phyloP scores from a whole-genome alignment of 208 protist genomes.

The Leishmania gerbilli region DNA sequence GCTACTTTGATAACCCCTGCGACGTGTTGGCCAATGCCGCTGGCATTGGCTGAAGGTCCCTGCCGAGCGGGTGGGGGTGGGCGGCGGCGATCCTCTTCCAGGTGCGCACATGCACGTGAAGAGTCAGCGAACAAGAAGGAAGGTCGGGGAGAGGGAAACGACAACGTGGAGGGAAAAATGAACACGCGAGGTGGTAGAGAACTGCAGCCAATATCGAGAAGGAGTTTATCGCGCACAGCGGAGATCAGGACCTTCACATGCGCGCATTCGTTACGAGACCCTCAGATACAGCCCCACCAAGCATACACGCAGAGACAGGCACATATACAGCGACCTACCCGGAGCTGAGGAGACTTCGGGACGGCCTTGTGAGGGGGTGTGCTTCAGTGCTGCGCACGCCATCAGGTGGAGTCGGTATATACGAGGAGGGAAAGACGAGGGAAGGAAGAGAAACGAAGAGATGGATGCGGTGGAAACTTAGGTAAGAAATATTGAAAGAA shows the following conservation, averaged over 20 bases:
- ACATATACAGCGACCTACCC: neutral
- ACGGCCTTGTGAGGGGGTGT: neutral
- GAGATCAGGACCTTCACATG: neutral
- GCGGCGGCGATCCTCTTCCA: neutral
- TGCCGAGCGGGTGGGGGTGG: neutral
- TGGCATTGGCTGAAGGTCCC: neutral
- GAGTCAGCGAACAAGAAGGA: neutral
- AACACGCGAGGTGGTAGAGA: neutral
- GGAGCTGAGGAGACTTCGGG: neutral
- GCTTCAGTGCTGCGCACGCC: neutral
- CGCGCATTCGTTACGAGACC: neutral
- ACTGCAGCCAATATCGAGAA: neutral
- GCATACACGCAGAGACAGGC: neutral
- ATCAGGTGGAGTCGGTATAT: neutral
- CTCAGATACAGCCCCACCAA: neutral
- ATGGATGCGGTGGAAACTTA: neutral
- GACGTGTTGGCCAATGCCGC: neutral
- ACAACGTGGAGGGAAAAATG: neutral
- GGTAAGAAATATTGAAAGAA: neutral
- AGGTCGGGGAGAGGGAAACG: neutral
- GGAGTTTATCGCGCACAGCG: neutral
- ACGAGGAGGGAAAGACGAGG: neutral
- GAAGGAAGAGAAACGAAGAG: neutral
- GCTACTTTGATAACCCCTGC: neutral
- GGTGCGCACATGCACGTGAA: neutral